These are phyloP conservation scores for Taxillus chinensis DNA, from an alignment of 164 flowering plant species.

Conservation along the genomic window DNA sequence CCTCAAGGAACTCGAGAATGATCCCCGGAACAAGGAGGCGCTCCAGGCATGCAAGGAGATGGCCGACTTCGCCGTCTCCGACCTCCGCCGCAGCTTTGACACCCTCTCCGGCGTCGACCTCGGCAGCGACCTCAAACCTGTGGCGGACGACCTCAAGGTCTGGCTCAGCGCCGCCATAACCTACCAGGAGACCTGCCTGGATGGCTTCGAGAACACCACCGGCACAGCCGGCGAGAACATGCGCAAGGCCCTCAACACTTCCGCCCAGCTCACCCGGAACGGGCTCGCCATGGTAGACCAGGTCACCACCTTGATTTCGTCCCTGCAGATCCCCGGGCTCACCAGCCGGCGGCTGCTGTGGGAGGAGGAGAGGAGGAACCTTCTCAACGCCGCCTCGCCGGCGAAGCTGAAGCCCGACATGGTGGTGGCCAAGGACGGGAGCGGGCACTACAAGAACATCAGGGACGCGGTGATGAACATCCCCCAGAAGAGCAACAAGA, in stretches of 20 bases:
- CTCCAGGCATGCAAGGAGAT: constrained; percentile 27
- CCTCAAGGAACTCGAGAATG: constrained; percentile 37
- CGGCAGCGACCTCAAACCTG: constrained; percentile 22
- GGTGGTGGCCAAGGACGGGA: constrained; percentile 54
- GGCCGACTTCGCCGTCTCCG: constrained; percentile 22
- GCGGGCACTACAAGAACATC: constrained; percentile 36
- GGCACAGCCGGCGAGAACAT: constrained; percentile 25
- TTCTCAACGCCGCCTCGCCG: too few relatives aligned
- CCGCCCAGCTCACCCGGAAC: constrained; percentile 43
- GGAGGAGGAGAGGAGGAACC: background rate
- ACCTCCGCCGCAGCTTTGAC: constrained; percentile 22
- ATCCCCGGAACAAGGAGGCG: constrained; percentile 27
- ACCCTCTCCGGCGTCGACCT: background rate
- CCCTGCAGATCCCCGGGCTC: constrained; percentile 15
- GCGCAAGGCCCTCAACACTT: constrained; percentile 33
- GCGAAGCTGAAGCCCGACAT: constrained; percentile 18
- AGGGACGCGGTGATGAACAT: constrained; percentile 20
- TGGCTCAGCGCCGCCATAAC: constrained; percentile 40
- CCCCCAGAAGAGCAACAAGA: constrained; percentile 15
- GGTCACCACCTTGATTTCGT: constrained; percentile 16
- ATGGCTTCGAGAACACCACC: constrained; percentile 43
- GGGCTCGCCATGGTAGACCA: constrained; percentile 44
- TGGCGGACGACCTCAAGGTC: constrained; percentile 17
- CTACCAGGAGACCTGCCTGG: constrained; percentile 35
- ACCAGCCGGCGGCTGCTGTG: constrained; percentile 22